phyloP scores from a whole-genome alignment of 2,329 filamentous ascomycete species.

The Monilinia fructicola region DNA sequence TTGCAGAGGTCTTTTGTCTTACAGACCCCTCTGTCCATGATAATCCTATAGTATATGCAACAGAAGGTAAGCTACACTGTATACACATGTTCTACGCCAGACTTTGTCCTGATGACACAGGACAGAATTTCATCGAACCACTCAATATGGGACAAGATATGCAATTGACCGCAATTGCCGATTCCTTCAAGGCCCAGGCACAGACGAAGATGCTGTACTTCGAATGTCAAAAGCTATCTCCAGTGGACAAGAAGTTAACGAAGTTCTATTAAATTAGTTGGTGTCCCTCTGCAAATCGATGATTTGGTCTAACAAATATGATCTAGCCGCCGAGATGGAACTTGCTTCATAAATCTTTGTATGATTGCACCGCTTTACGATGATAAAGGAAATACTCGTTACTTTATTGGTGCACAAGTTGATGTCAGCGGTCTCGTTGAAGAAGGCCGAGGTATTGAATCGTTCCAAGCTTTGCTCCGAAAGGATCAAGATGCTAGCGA shows the following conservation, averaged over 20 bases:
- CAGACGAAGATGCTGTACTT: slow-evolving; percentile 58
- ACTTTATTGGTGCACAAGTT: slow-evolving; percentile 64
- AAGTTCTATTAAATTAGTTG: slow-evolving; percentile 68
- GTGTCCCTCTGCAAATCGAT: background rate
- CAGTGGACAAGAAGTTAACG: slow-evolving; percentile 66
- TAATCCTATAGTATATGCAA: slow-evolving; percentile 74
- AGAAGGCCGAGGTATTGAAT: slow-evolving; percentile 59
- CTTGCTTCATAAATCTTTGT: slow-evolving; percentile 64
- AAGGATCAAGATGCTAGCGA: slow-evolving; percentile 28
- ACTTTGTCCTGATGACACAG: slow-evolving; percentile 9
- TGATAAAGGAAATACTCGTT: slow-evolving; percentile 58
- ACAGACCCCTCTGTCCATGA: slow-evolving; percentile 69
- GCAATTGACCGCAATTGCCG: slow-evolving; percentile 73
- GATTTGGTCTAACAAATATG: background rate
- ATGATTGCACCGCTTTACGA: slow-evolving; percentile 64
- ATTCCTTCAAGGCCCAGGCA: slow-evolving; percentile 72
- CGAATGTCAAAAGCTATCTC: slow-evolving; percentile 61
- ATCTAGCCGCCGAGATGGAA: slow-evolving; percentile 56
- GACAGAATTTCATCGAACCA: slow-evolving; percentile 68
- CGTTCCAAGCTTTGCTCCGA: slow-evolving; percentile 49
- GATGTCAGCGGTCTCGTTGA: slow-evolving; percentile 60
- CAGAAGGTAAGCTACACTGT: slow-evolving; percentile 55
- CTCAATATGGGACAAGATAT: slow-evolving; percentile 71
- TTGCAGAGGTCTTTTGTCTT: slow-evolving; percentile 74
- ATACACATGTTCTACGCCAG: background rate